These are phyloP conservation scores for Scedosporium dehoogii DNA, from an alignment of 2,329 filamentous ascomycete species.

Conservation along the genomic window DNA sequence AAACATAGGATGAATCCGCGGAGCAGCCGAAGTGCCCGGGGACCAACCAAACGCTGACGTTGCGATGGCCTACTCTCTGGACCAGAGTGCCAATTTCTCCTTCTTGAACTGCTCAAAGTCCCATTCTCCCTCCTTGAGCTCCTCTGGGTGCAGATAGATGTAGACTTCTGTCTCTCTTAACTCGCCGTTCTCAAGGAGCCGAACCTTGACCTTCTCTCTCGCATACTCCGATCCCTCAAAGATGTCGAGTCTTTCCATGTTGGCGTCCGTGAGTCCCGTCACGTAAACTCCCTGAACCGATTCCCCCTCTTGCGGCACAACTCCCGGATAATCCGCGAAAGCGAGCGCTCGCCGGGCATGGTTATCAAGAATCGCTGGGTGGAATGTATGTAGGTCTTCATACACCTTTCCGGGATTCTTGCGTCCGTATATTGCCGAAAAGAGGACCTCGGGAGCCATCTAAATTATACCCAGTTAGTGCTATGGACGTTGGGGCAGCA, in stretches of 20 bases:
- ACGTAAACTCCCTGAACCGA: constrained; percentile 68
- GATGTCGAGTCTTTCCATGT: constrained; percentile 63
- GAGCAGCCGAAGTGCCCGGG: neutral
- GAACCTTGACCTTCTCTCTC: constrained; percentile 44
- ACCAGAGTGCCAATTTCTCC: constrained; percentile 56
- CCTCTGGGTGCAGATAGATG: constrained; percentile 41
- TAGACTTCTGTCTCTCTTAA: constrained; percentile 52
- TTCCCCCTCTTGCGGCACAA: constrained; percentile 46
- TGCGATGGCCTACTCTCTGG: constrained; percentile 18
- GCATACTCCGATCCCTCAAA: constrained; percentile 76
- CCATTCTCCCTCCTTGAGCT: constrained; percentile 70
- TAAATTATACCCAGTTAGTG: constrained; percentile 16
- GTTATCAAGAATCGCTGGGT: constrained; percentile 64
- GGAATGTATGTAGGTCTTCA: constrained; percentile 49
- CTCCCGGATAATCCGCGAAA: constrained; percentile 69
- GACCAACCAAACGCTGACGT: neutral
- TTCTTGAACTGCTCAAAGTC: constrained; percentile 74
- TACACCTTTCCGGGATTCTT: constrained; percentile 36
- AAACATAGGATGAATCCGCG: neutral
- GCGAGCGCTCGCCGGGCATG: constrained; percentile 63
- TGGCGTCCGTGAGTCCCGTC: constrained; percentile 65
- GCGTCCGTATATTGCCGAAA: constrained; percentile 67
- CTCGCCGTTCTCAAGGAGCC: constrained; percentile 35
- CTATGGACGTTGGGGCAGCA: neutral
- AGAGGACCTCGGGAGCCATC: constrained; percentile 84